Percentiles rank a stretch among this genome's conserved stretches.
Conservation (phyloP, 2,329 filamentous ascomycete genomes). For the Diaporthe humulicola region DNA sequence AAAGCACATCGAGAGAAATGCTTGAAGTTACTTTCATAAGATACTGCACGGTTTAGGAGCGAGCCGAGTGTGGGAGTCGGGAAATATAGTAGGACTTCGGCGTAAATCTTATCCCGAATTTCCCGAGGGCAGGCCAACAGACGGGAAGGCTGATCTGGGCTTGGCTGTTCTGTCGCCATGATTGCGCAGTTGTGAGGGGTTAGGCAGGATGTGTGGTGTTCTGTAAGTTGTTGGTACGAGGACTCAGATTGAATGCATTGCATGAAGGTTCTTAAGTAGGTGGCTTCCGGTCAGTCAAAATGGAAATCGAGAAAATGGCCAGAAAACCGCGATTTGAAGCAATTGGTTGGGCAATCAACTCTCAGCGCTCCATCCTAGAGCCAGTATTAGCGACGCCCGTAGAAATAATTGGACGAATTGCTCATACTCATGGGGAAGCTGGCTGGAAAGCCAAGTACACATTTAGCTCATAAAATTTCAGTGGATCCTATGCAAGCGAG, state of each 20-base stretch:
- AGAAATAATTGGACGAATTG: too few species aligned
- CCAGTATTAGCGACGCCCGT: too few species aligned
- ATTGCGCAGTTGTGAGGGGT: background rate
- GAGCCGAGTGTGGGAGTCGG: background rate
- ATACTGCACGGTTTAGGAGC: background rate
- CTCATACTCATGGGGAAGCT: too few species aligned
- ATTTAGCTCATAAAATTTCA: background rate
- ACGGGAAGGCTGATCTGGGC: background rate
- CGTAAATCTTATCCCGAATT: background rate
- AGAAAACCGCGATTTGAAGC: too few species aligned
- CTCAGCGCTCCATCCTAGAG: too few species aligned
- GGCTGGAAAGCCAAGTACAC: background rate
- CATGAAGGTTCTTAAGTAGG: too few species aligned
- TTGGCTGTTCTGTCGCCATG: background rate
- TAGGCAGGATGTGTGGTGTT: background rate
- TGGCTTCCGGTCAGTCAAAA: too few species aligned
- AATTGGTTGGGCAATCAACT: too few species aligned
- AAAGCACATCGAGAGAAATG: rapidly evolving
- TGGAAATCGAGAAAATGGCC: too few species aligned
- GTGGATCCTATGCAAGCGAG: background rate
- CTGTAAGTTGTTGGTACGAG: background rate
- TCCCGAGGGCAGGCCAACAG: background rate
- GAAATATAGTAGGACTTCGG: background rate
- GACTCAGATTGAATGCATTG: too few species aligned
- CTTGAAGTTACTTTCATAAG: rapidly evolving